Evolutionary conservation across 1,284 basidiomycete species (phyloP), one percentile per base, ranked within the genome.

Genomic region (Ceratobasidium sp.): DNA sequence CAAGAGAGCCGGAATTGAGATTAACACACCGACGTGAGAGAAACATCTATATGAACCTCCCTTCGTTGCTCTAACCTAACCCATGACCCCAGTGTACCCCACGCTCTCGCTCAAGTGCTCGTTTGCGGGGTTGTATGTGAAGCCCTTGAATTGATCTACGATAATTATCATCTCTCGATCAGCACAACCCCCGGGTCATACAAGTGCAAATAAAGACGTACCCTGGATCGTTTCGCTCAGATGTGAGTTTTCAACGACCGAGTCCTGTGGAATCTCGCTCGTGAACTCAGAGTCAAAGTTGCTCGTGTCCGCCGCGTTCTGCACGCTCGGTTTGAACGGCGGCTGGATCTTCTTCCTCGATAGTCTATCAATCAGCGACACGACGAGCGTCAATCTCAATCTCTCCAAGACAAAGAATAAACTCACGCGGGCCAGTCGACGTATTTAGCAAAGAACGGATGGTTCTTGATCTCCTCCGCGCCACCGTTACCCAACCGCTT

Each of bases 271-370:
- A 79, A 95, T 93, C 84, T 98, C 96, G 79, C 91, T 93, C 28
- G 96, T 97, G 84, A 98, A 98, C 85, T 98, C 96, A 50, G 95
- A 90, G 84, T 98, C 96, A 85, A 98, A 98, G 87, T 97, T 96
- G 77, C 93, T 93, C 38, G 93, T 92, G 83, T 94, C 94, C 28
- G 70, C 56, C 59, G 44, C 62, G 88, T 93, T 84, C 85, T 94
- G 94, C 79, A 99, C 97, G 80, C 94, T 95, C 2, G 98, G 98
- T 86, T 99, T 99, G 89, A 99, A 99, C 2, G 96, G 95, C 6
- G 98, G 97, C 82, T 96, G 96, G 74, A 98, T 97, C 88, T 98
- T 97, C 88, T 98, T 99, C 54, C 93, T 92, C 73, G 98, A 86
- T 33, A 99, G 87, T 80, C 93, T 94, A 81, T 75, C 1, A 5